Evolutionary conservation across 305 asterid genomes (phyloP), one percentile per base, ranked within the genome.

Genomic region (Fraxinus xanthoxyloides): DNA sequence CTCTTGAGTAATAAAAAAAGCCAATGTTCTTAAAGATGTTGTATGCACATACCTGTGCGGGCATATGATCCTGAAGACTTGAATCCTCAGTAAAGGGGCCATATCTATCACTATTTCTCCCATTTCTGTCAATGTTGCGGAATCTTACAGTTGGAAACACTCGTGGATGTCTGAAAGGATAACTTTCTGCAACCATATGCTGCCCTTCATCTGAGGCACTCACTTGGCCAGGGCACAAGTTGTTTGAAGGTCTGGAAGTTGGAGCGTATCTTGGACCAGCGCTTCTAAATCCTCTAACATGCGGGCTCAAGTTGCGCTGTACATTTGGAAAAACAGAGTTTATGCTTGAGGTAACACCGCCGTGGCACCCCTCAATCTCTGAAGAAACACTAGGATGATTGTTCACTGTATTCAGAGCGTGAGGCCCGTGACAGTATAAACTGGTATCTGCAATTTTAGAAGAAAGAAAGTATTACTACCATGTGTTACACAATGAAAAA

Each of bases 241-340:
- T 88, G 87, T 91, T 88, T 51, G 97, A 90, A 24, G 95, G 85
- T 89, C 93, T 78, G 78, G 84, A 84, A 81, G 87, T 75, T 76
- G 92, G 92, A 77, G 79, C 70, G 67, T 91, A 86, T 84, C 93
- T 86, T 84, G 87, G 92, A 79, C 83, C 85, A 79, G 85, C 87
- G 83, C 86, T 92, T 78, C 90, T 87, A 72, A 87, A 83, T 82
- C 91, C 97, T 88, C 95, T 87, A 12, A 80, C 82, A 86, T 89
- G 73, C 13, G 88, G 95, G 75, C 85, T 84, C 30, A 79, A 35
- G 76, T 87, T 82, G 80, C 78, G 76, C 78, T 81, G 87, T 74
- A 80, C 81, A 84, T 81, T 85, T 84, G 85, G 91, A 80, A 90
- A 85, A 75, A 79, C 78, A 54, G 80, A 82, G 85, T 82, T 89